Evolutionary conservation across 805 yeast genomes (phyloP).

Genomic region (Candida anglica): DNA sequence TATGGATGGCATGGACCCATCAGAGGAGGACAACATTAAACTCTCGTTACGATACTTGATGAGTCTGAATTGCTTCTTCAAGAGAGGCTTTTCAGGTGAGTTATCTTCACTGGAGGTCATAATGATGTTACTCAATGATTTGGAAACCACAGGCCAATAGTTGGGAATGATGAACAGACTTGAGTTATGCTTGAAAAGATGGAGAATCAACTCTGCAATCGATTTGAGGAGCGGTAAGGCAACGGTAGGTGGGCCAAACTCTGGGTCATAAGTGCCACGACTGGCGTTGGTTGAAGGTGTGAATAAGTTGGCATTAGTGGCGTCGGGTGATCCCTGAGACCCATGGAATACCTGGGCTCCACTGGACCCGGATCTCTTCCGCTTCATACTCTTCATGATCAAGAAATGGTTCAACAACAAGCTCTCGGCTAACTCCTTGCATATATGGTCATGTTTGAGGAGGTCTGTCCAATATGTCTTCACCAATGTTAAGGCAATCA

Average conservation of each 20-base stretch:
- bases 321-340: background rate
- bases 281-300: background rate
- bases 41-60: slow-evolving; percentile 70
- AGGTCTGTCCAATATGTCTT: slow-evolving; percentile 72
- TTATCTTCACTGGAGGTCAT: slow-evolving; percentile 15
- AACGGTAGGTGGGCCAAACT: no score
- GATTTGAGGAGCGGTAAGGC: slow-evolving; percentile 22
- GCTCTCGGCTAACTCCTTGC: slow-evolving; percentile 63
- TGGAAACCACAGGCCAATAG: slow-evolving; percentile 55
- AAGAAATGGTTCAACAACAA: slow-evolving; percentile 47
- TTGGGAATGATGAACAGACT: slow-evolving; percentile 63
- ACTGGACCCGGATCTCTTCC: no score
- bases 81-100: slow-evolving; percentile 22
- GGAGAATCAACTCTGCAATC: slow-evolving; percentile 27
- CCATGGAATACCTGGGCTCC: no score
- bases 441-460: slow-evolving; percentile 48
- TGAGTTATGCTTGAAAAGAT: slow-evolving; percentile 45
- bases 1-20: background rate
- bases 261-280: no score
- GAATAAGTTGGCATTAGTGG: background rate
- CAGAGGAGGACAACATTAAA: slow-evolving; percentile 38
- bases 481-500: slow-evolving; percentile 43
- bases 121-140: slow-evolving; percentile 39
- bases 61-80: slow-evolving; percentile 50
- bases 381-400: slow-evolving; percentile 24